Base-by-base conservation (phyloP, 2,329 filamentous ascomycete genomes). In the Neurospora sp. region DNA sequence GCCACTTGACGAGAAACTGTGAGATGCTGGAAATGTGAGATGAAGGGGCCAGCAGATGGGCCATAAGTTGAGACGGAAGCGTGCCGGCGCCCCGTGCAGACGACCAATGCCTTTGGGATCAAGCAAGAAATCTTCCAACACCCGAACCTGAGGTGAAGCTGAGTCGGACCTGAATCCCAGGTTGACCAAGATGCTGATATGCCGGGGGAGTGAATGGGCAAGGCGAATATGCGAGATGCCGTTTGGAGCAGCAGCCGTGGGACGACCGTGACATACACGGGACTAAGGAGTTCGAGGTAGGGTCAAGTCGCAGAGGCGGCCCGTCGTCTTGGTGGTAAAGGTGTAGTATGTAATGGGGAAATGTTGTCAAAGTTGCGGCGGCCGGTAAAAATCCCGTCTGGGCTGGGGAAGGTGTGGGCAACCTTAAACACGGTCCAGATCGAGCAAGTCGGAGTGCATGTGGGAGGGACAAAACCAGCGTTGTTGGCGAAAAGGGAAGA, bases 41-140 rank as follows among this genome's bases (percentile, higher is more conserved):
- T 52, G 67, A 72, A 69, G 68, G 71, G 72, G 70, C 71, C 73
- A 70, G 70, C 66, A 71, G 70, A 72, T 69, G 71, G 72, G 74
- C 74, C 75, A 76, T 75, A 75, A 73, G 73, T 73, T 68, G 68
- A 71, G 70, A 72, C 71, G 70, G 69, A 67, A 67, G 70, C 70
- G 71, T 72, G 71, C 74, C 74, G 69, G 67, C 67, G 68, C 71
- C 73, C 68, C 70, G 68, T 71, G 68, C 68, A 69, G 66, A 67
- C 62, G 38, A 43, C 19, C 39, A 67, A 69, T 42, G 38, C 33
- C 36, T 36, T 68, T 67, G 67, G 68, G 67, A 62, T 36, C 52
- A 62, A 62, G 38, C 23, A 38, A 66, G 66, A 69, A 58, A 36
- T 3, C 52, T 62, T 62, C 52, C 52, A 62, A 33, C 52, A 62